Conservation (phyloP, 805 yeast species). For the Metschnikowia lochheadii region DNA sequence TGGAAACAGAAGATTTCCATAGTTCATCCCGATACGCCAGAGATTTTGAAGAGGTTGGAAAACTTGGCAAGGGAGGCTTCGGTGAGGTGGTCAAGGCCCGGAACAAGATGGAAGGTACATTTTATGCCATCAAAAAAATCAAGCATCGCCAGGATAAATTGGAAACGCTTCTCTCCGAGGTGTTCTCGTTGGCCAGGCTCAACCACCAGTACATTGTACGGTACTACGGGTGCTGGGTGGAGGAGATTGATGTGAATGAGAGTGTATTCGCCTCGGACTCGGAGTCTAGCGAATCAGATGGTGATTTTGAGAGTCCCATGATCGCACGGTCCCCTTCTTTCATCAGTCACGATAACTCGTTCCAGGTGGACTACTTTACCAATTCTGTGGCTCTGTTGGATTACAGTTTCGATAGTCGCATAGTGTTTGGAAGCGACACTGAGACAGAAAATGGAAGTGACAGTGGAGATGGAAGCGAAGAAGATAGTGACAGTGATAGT, state of each 20-base stretch:
- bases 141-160: constrained; percentile 77
- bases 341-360: constrained; percentile 20
- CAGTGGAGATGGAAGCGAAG: not conserved
- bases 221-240: constrained; percentile 97
- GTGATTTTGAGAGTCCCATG: constrained; percentile 22
- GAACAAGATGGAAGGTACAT: constrained; percentile 88
- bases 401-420: constrained; percentile 29
- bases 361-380: constrained; percentile 64
- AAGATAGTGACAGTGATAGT: not conserved
- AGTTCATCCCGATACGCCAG: constrained; percentile 59
- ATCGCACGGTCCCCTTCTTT: constrained; percentile 20
- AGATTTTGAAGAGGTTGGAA: constrained; percentile 92
- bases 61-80: constrained; percentile 90
- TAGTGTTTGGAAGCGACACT: constrained; percentile 23
- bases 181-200: constrained; percentile 82
- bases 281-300: constrained; percentile 10
- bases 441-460: not conserved
- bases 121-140: constrained; percentile 90
- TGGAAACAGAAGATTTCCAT: not conserved
- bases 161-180: constrained; percentile 82
- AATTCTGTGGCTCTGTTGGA: constrained; percentile 59
- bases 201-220: constrained; percentile 96
- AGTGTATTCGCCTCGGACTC: constrained; percentile 16
- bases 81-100: constrained; percentile 98
- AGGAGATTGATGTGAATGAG: constrained; percentile 46